phyloP scores from a whole-genome alignment of 2,329 filamentous ascomycete species.

The Sphaerulina vaccinii region DNA sequence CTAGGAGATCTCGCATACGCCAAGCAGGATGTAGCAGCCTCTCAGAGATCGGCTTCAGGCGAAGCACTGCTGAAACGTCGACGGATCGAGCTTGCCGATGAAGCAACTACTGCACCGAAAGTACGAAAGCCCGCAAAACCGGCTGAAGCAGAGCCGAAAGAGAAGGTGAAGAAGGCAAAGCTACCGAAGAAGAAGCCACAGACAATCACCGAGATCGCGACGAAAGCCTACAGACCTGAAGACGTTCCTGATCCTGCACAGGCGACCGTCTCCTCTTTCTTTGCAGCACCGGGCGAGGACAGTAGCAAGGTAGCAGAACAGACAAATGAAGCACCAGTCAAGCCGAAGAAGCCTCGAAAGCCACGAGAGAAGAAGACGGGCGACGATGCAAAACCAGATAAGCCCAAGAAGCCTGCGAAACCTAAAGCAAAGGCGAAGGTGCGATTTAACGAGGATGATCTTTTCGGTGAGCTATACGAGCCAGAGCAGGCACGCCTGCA shows the following conservation, averaged over 20 bases:
- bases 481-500: constrained; percentile 66
- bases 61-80: constrained; percentile 22
- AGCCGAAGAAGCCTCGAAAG: constrained; percentile 31
- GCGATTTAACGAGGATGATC: constrained; percentile 25
- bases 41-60: constrained; percentile 11
- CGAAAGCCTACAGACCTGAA: constrained; percentile 61
- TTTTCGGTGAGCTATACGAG: constrained; percentile 54
- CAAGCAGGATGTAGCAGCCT: neutral
- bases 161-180: constrained; percentile 36
- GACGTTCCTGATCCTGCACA: constrained; percentile 23
- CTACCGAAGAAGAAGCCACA: constrained; percentile 65
- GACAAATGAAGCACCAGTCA: constrained; percentile 4
- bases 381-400: constrained; percentile 1
- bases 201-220: constrained; percentile 77
- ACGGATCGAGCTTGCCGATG: constrained; percentile 20
- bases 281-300: constrained; percentile 26
- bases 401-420: constrained; percentile 27
- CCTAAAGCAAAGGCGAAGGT: constrained; percentile 40
- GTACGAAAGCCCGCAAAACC: neutral
- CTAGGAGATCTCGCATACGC: constrained; percentile 21
- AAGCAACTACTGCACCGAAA: constrained; percentile 9
- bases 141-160: constrained; percentile 9
- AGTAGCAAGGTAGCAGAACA: neutral
- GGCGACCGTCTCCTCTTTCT: constrained; percentile 49
- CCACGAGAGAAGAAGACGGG: constrained; percentile 25